Evolutionary conservation across 805 yeast genomes (phyloP).

Genomic region (Cephaloascus albidus): DNA sequence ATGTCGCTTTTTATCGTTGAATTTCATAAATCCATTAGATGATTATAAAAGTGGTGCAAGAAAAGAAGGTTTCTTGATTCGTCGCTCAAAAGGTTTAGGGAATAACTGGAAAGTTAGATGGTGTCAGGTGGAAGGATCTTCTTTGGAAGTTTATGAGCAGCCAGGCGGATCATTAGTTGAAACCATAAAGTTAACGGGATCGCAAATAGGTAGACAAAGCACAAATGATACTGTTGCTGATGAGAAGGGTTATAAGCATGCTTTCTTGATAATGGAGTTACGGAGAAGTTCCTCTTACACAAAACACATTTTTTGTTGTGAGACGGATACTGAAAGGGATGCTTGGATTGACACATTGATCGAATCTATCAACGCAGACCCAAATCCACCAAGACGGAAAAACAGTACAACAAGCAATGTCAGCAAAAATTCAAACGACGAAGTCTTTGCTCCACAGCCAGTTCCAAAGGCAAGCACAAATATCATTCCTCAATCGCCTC

Average conservation of each 20-base stretch:
- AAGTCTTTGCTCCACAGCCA: neutral
- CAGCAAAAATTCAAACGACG: neutral
- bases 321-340: conserved; percentile 68
- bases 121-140: conserved; percentile 56
- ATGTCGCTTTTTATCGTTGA: conserved; percentile 59
- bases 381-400: neutral
- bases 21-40: conserved; percentile 52
- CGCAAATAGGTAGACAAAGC: conserved; percentile 49
- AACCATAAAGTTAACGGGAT: conserved; percentile 34
- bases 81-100: conserved; percentile 58
- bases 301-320: conserved; percentile 68
- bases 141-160: conserved; percentile 44
- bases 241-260: conserved; percentile 47
- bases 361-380: neutral
- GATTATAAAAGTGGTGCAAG: conserved; percentile 41
- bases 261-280: conserved; percentile 44
- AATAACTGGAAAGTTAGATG: conserved; percentile 60
- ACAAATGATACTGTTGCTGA: conserved; percentile 26
- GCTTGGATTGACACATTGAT: conserved; percentile 49
- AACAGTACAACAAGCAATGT: neutral
- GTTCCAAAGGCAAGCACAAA: neutral
- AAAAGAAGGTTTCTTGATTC: conserved; percentile 57
- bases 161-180: conserved; percentile 50
- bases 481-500: neutral
- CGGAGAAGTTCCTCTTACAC: conserved; percentile 22